phyloP scores from a whole-genome alignment of 225 moss, liverwort and hornwort species.

The Pseudoscleropodium purum region DNA sequence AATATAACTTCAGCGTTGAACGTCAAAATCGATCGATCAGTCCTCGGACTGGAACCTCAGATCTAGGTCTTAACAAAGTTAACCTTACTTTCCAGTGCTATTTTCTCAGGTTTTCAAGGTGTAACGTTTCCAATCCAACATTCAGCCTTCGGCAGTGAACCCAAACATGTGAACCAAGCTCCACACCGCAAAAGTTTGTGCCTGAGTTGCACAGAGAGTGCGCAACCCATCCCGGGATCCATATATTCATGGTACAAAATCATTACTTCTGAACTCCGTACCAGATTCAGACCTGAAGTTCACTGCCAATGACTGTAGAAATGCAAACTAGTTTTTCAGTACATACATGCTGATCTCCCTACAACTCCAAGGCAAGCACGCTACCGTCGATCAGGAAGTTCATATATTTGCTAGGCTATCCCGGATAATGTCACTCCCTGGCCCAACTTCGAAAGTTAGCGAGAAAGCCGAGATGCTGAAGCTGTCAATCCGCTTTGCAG shows the following conservation, averaged over 20 bases:
- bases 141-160: neutral
- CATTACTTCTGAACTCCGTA: neutral
- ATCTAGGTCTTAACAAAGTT: neutral
- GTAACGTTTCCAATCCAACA: neutral
- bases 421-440: neutral
- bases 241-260: neutral
- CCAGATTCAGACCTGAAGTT: neutral
- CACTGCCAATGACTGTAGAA: neutral
- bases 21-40: neutral
- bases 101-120: neutral
- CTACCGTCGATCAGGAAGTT: neutral
- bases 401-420: neutral
- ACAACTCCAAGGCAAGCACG: neutral
- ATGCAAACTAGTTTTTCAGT: neutral
- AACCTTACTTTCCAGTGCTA: neutral
- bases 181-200: neutral
- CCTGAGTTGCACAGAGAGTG: neutral
- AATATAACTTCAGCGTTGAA: neutral
- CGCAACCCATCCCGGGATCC: neutral
- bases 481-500: neutral
- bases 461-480: neutral
- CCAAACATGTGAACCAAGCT: neutral
- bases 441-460: no score
- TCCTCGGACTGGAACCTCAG: neutral
- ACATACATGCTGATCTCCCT: neutral